Evolutionary conservation across 371 early-diverging fungal species (phyloP).

Genomic region (Capniomyces stellatus): DNA sequence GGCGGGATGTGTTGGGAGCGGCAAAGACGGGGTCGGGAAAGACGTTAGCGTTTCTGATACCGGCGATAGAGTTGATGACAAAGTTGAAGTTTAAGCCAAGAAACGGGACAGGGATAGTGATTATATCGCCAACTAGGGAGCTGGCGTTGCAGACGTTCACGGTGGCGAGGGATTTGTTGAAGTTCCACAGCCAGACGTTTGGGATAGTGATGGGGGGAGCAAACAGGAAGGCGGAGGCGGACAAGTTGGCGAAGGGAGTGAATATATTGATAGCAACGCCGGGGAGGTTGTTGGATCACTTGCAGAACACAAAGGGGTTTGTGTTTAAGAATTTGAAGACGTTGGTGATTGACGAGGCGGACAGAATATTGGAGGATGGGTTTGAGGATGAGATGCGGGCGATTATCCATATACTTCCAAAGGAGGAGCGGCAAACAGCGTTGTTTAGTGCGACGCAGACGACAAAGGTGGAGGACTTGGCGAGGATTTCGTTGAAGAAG

Average conservation of each 20-base stretch:
- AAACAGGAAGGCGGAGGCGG: slow-evolving; percentile 87
- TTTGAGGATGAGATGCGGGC: slow-evolving; percentile 98
- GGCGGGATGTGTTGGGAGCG: slow-evolving; percentile 95
- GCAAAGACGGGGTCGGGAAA: slow-evolving; percentile 99
- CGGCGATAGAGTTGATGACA: slow-evolving; percentile 79
- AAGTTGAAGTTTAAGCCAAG: slow-evolving; percentile 80
- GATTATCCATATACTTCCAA: slow-evolving; percentile 77
- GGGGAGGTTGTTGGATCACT: slow-evolving; percentile 92
- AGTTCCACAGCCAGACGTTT: slow-evolving; percentile 83
- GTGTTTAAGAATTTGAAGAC: slow-evolving; percentile 75
- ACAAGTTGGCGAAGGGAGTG: slow-evolving; percentile 82
- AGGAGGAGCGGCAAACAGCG: slow-evolving; percentile 78
- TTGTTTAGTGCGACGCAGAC: slow-evolving; percentile 98
- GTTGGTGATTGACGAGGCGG: slow-evolving; percentile 97
- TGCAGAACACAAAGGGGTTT: slow-evolving; percentile 88
- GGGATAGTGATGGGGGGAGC: slow-evolving; percentile 97
- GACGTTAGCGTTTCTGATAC: slow-evolving; percentile 95
- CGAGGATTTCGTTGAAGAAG: slow-evolving; percentile 81
- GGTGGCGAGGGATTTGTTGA: slow-evolving; percentile 83
- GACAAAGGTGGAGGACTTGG: slow-evolving; percentile 90
- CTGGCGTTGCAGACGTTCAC: slow-evolving; percentile 97
- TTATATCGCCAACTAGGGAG: slow-evolving; percentile 99
- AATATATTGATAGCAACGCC: slow-evolving; percentile 95
- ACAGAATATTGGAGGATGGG: slow-evolving; percentile 93
- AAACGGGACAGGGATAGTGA: slow-evolving; percentile 89